A percentile compares a stretch with the other conserved stretches of the same genome.
Conservation (phyloP, 148 eudicot genomes). For the Polygonum maritimum region DNA sequence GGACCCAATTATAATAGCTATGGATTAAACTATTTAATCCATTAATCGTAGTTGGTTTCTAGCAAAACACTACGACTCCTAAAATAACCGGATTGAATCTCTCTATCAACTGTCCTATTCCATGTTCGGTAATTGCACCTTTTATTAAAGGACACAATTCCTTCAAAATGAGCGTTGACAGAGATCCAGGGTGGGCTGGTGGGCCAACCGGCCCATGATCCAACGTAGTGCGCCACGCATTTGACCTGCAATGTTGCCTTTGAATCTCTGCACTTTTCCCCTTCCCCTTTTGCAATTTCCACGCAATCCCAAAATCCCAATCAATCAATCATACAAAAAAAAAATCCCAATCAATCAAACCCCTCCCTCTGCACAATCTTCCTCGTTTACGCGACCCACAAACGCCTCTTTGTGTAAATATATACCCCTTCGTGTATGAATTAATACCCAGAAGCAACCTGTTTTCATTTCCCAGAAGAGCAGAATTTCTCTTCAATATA, state of each 20-base stretch:
- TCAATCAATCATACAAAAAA: too few relatives aligned
- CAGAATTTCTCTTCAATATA: not conserved
- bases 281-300: not conserved
- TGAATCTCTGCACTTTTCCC: not conserved
- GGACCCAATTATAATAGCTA: too few relatives aligned
- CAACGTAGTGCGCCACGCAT: not conserved
- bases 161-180: not conserved
- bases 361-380: not conserved
- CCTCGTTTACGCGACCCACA: not conserved
- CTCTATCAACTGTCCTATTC: too few relatives aligned
- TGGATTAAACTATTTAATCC: too few relatives aligned
- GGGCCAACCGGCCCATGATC: not conserved
- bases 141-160: too few relatives aligned
- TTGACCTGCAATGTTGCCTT: slow-evolving; percentile 9
- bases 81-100: too few relatives aligned
- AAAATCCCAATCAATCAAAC: not conserved
- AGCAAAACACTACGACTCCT: too few relatives aligned
- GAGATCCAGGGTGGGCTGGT: not conserved
- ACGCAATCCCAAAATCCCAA: not conserved
- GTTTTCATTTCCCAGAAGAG: not conserved
- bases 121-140: too few relatives aligned
- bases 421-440: not conserved
- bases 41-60: too few relatives aligned
- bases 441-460: not conserved
- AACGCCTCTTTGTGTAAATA: not conserved